Conservation (phyloP, 2,329 filamentous ascomycete genomes). For the Apiospora hydei region DNA sequence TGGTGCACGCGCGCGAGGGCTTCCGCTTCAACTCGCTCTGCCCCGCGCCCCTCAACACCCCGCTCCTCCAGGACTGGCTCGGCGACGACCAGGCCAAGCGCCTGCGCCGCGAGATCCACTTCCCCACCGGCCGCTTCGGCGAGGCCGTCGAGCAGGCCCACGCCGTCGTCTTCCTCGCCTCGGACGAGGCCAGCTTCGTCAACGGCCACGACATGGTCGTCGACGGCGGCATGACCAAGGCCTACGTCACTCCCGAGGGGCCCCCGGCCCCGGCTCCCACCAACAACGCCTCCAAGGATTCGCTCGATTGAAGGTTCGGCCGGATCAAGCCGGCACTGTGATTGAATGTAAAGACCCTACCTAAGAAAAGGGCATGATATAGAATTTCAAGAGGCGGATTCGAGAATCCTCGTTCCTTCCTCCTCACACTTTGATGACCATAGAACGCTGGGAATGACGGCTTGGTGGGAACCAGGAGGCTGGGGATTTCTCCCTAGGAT, state of each 20-base stretch:
- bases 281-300: constrained; percentile 65
- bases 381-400: too few relatives aligned
- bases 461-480: not conserved
- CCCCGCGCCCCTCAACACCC: constrained; percentile 90
- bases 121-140: constrained; percentile 86
- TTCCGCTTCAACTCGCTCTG: constrained; percentile 92
- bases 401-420: too few relatives aligned
- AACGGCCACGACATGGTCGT: constrained; percentile 94
- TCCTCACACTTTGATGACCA: not conserved
- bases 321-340: too few relatives aligned
- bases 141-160: constrained; percentile 95
- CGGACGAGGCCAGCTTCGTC: constrained; percentile 88
- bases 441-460: not conserved
- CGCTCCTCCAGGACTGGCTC: constrained; percentile 90
- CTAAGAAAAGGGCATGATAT: too few relatives aligned
- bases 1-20: constrained; percentile 88
- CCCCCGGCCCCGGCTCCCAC: constrained; percentile 59
- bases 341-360: not conserved
- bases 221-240: constrained; percentile 94
- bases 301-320: constrained; percentile 42
- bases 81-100: constrained; percentile 87
- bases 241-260: constrained; percentile 78
- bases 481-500: not conserved
- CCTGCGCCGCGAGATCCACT: constrained; percentile 83
- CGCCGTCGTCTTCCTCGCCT: constrained; percentile 85